Percentiles rank a stretch among this genome's conserved stretches.
Evolutionary conservation across 2,329 filamentous ascomycete genomes (phyloP).

Genomic region (Colletotrichum sidae): DNA sequence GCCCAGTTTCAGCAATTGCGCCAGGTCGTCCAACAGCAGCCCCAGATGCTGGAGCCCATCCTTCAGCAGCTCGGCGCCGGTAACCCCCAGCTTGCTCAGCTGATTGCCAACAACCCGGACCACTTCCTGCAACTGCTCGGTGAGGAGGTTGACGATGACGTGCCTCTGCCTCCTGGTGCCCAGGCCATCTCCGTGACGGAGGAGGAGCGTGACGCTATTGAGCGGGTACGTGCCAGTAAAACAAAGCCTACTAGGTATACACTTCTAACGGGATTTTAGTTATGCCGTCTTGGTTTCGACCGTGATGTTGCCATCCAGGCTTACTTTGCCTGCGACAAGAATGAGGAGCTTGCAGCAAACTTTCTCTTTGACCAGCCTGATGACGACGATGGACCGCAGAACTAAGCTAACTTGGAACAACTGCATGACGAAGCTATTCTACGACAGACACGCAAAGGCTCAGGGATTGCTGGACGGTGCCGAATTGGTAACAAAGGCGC

Average conservation of each 20-base stretch:
- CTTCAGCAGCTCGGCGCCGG: constrained; percentile 94
- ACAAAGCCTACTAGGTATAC: not conserved
- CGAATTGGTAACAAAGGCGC: constrained; percentile 24
- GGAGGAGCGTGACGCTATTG: constrained; percentile 96
- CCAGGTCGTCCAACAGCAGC: constrained; percentile 96
- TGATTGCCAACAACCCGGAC: constrained; percentile 92
- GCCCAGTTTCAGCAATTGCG: constrained; percentile 98
- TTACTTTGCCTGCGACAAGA: constrained; percentile 99
- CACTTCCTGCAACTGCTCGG: constrained; percentile 92
- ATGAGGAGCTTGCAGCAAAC: constrained; percentile 97
- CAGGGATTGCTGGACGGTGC: constrained; percentile 32
- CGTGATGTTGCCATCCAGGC: constrained; percentile 95
- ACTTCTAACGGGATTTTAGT: constrained; percentile 56
- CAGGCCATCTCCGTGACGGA: constrained; percentile 93
- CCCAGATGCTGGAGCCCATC: constrained; percentile 98
- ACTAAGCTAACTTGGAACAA: constrained; percentile 47
- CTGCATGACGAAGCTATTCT: constrained; percentile 31
- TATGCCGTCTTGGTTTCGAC: constrained; percentile 93
- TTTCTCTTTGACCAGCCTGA: constrained; percentile 98
- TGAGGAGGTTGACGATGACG: constrained; percentile 88
- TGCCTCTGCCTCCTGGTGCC: constrained; percentile 85
- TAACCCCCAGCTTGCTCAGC: constrained; percentile 92
- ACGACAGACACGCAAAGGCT: constrained; percentile 35
- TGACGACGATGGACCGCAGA: constrained; percentile 72
- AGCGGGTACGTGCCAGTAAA: constrained; percentile 73